phyloP scores from a whole-genome alignment of 2,329 filamentous ascomycete species.

The Incumbomyces delicatus region DNA sequence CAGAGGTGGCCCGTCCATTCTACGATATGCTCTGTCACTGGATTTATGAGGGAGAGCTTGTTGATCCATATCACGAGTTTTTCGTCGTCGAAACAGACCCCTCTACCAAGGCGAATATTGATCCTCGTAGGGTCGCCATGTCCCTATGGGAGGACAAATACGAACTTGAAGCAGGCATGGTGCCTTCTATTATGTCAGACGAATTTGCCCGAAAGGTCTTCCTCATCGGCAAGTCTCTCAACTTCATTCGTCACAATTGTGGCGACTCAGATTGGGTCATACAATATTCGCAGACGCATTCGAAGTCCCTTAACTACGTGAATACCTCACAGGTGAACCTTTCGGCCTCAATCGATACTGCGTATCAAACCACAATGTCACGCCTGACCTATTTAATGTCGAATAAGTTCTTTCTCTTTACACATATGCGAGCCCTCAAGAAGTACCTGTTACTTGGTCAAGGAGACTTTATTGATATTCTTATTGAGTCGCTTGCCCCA shows the following conservation, averaged over 20 bases:
- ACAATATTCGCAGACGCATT: constrained; percentile 83
- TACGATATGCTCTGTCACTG: constrained; percentile 93
- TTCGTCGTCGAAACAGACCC: constrained; percentile 79
- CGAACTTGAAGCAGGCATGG: constrained; percentile 71
- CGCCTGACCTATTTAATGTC: constrained; percentile 89
- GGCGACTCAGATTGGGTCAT: constrained; percentile 93
- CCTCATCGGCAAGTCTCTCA: constrained; percentile 91
- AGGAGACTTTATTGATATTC: constrained; percentile 89
- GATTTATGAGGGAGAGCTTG: constrained; percentile 97
- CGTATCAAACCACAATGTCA: constrained; percentile 96
- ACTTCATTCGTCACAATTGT: constrained; percentile 95
- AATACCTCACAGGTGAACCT: constrained; percentile 59
- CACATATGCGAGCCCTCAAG: constrained; percentile 84
- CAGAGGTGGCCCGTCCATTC: constrained; percentile 83
- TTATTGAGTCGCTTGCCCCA: constrained; percentile 91
- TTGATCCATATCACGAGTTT: constrained; percentile 92
- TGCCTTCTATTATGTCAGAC: constrained; percentile 83
- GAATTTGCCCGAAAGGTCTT: constrained; percentile 97
- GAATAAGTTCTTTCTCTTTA: constrained; percentile 87
- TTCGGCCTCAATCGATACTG: constrained; percentile 88
- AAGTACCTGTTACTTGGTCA: constrained; percentile 90
- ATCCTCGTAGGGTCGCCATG: constrained; percentile 50
- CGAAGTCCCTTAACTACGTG: constrained; percentile 85
- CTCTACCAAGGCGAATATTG: constrained; percentile 38
- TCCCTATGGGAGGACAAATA: constrained; percentile 99